Base-by-base conservation (phyloP, 805 yeast genomes). In the Pichia manshurica region DNA sequence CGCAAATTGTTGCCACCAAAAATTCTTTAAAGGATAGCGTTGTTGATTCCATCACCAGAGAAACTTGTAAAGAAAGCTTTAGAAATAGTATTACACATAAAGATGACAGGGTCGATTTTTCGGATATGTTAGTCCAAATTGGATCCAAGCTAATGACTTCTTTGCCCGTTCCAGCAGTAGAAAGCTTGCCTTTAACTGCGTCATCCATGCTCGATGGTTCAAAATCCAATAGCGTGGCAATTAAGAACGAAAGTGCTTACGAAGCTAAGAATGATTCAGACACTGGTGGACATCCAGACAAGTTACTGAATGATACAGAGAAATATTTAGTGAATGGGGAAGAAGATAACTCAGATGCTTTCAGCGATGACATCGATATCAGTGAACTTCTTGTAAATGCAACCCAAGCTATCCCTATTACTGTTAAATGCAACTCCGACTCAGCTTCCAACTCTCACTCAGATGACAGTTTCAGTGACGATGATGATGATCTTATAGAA, bases 41-140 rank as follows among this genome's bases (percentile, higher is more conserved):
- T 53, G 48, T 70, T 9, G 75, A 75, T 2, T 57, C 68, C 13
- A 54, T 74, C 10, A 49, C 50, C 38, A 63, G 77, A 46, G 58
- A 74, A 21, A 70, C 67, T 48, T 68, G 75, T 7, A 16, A 17
- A 13, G 29, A 39, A 29, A 22, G 35, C n/a, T 29, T 12, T 29
- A 5, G 19, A 6, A 12, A 16, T 12, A 34, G 36, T 20, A 16
- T 39, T 37, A n/a, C 36, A 9, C 39, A 36, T 17, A 20, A 17
- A 8, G 21, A 46, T 4, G 45, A 19, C 12, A 48, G 45, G 12
- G 50, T 48, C 32, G 58, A 59, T 42, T 58, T 62, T 6, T 61
- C 66, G 6, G 57, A 59, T 46, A 39, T 60, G 47, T 44, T 62
- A 38, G 20, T 51, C 17, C 48, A 54, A 42, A 61, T 62, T 17